These are phyloP conservation scores for Ensete glaucum DNA, from an alignment of 176 grass and related monocot species.

Conservation along the genomic window DNA sequence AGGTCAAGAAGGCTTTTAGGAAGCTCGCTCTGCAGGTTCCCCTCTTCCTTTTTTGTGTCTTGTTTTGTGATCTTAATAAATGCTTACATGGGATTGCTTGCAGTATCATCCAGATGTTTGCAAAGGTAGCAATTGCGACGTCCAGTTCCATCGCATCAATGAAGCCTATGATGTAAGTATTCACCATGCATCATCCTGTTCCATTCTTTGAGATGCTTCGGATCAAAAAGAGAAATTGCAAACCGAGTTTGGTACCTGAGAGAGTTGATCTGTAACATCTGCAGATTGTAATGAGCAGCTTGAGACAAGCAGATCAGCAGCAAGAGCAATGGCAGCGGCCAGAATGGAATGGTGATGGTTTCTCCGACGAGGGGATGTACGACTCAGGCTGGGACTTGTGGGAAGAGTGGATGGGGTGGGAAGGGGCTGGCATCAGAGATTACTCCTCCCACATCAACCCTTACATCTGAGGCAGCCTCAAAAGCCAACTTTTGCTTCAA, in stretches of 20 bases:
- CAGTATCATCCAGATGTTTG: conserved; percentile 46
- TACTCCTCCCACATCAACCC: conserved; percentile 26
- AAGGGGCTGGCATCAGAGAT: conserved; percentile 25
- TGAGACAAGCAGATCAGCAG: conserved; percentile 8
- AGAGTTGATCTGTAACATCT: neutral
- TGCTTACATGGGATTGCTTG: neutral
- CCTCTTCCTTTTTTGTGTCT: neutral
- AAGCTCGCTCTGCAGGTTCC: conserved; percentile 30
- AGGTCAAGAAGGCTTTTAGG: conserved; percentile 34
- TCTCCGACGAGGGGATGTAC: conserved; percentile 11
- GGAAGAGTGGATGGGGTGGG: conserved; percentile 31
- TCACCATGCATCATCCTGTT: neutral
- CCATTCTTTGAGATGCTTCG: neutral
- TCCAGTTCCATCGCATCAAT: conserved; percentile 32
- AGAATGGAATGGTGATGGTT: neutral
- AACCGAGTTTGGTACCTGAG: neutral
- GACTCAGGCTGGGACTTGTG: conserved; percentile 21
- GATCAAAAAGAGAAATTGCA: neutral
- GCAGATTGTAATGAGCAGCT: conserved; percentile 4
- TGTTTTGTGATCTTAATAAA: neutral
- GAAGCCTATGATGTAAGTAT: conserved; percentile 37
- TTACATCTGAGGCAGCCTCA: conserved; percentile 10
- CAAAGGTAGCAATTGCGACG: conserved; percentile 26
- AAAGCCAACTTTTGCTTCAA: no score
- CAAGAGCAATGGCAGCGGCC: neutral